phyloP scores from a whole-genome alignment of 116 monocot genomes.

The Trichopus zeylanicus region DNA sequence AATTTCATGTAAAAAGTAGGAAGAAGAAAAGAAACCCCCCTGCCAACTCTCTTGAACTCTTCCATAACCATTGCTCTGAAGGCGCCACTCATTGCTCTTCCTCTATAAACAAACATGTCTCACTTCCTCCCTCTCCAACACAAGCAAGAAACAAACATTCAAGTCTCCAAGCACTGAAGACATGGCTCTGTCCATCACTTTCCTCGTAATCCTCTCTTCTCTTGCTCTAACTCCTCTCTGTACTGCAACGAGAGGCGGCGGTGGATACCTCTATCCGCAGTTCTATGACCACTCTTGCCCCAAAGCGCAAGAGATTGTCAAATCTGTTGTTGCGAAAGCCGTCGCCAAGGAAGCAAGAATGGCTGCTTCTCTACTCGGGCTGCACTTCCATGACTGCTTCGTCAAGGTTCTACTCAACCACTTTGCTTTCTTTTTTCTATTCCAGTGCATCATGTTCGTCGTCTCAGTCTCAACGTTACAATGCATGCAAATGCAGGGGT shows the following conservation, averaged over 20 bases:
- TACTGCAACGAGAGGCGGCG: neutral
- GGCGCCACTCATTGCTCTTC: neutral
- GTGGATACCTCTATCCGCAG: conserved; percentile 34
- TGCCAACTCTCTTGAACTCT: too few relatives aligned
- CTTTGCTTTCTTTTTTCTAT: too few relatives aligned
- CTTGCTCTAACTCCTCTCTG: conserved; percentile 4
- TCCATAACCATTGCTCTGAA: too few relatives aligned
- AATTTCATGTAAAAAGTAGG: too few relatives aligned
- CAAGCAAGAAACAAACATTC: neutral
- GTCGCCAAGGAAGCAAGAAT: conserved; percentile 47
- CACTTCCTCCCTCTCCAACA: neutral
- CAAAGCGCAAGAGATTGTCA: conserved; percentile 33
- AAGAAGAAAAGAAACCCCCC: too few relatives aligned
- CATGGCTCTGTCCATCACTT: conserved; percentile 9
- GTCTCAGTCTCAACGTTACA: neutral
- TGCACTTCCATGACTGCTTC: conserved; percentile 74
- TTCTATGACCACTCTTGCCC: conserved; percentile 56
- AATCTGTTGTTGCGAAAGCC: conserved; percentile 28
- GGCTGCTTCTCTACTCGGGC: conserved; percentile 60
- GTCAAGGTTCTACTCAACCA: conserved; percentile 38
- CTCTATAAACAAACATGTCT: neutral
- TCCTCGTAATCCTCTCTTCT: neutral
- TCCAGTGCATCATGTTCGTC: neutral
- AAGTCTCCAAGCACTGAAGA: neutral
- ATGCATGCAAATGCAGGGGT: conserved; percentile 28